phyloP scores from a whole-genome alignment of 768 basidiomycete species.

The Xerocomus spinulosus region DNA sequence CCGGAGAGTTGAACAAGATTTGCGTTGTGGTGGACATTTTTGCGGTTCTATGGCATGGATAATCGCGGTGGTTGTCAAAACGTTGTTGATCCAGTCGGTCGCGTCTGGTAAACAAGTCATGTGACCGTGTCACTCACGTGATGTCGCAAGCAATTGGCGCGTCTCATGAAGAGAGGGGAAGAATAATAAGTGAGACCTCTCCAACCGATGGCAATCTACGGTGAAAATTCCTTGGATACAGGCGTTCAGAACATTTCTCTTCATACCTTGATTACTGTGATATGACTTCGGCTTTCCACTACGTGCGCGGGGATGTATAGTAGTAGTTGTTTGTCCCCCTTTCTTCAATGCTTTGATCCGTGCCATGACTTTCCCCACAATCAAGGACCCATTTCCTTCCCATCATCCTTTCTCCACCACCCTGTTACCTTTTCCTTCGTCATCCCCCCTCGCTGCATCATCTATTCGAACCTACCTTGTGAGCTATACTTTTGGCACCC shows the following conservation, averaged over 20 bases:
- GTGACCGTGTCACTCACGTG: slow-evolving; percentile 22
- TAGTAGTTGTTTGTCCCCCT: slow-evolving; percentile 8
- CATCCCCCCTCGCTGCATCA: not conserved
- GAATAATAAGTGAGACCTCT: slow-evolving; percentile 17
- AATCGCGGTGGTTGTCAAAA: slow-evolving; percentile 1
- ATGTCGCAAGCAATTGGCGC: slow-evolving; percentile 1
- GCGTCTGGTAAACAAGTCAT: slow-evolving; percentile 9
- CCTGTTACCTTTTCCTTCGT: not conserved
- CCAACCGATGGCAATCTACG: not conserved
- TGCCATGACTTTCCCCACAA: slow-evolving; percentile 9
- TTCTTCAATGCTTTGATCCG: slow-evolving; percentile 13
- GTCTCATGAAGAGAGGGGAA: slow-evolving; percentile 4
- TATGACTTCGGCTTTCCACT: too few relatives aligned
- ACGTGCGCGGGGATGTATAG: not conserved
- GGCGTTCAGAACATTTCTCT: not conserved
- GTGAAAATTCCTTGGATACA: not conserved
- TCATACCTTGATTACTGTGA: not conserved
- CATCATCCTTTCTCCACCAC: too few relatives aligned
- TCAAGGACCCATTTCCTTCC: too few relatives aligned
- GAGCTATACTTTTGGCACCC: not conserved
- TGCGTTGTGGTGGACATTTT: slow-evolving; percentile 68
- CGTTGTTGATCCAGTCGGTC: slow-evolving; percentile 13
- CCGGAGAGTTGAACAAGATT: slow-evolving; percentile 81
- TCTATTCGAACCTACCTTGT: slow-evolving; percentile 1
- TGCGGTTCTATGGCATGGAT: slow-evolving; percentile 7